Evolutionary conservation across 192 early-diverging fungal genomes (phyloP), one percentile per base, ranked within the genome.

Genomic region (Coemansia asiatica): DNA sequence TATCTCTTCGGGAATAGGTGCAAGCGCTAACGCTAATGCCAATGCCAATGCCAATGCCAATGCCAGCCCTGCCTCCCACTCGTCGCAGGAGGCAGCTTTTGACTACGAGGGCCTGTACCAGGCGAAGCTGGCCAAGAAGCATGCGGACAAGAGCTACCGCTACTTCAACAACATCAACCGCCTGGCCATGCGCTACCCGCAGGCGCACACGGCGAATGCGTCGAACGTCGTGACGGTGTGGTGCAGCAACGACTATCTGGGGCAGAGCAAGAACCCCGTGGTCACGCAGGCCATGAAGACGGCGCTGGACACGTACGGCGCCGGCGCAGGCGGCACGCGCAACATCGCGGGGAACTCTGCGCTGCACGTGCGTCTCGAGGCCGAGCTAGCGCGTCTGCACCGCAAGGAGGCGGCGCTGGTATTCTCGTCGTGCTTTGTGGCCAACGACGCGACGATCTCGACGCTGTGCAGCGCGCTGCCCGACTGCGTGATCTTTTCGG

Each of bases 81-180:
- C 26, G 16, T 67, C 74, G 33, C 62, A 40, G 53, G 79, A 72
- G 64, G 44, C 67, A 12, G 53, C 61, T 4, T 98, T 97, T 71
- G 92, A 97, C 76, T 98, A 98, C 79, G 94, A 97, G 76, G 79
- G 82, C 47, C 84, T 91, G 66, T 98, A 95, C 82, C 83, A 89
- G 66, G 69, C 67, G 25, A 90, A 95, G 79, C 73, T 98, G 40
- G 90, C 95, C 44, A 95, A 95, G 88, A 98, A 98, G 82, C 94
- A 96, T 74, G 85, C 87, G 68, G 95, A 98, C 89, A 92, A 94
- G 85, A 90, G 88, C 69, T 98, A 98, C 86, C 91, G 97, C 71
- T 98, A 97, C 85, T 98, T 98, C 79, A 98, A 98, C 90, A 98
- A 98, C 87, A 97, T 98, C 86, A 98, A 98, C 82, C 91, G 97